Conservation (phyloP, 495 filamentous ascomycete genomes). For the Daldinia childiae region DNA sequence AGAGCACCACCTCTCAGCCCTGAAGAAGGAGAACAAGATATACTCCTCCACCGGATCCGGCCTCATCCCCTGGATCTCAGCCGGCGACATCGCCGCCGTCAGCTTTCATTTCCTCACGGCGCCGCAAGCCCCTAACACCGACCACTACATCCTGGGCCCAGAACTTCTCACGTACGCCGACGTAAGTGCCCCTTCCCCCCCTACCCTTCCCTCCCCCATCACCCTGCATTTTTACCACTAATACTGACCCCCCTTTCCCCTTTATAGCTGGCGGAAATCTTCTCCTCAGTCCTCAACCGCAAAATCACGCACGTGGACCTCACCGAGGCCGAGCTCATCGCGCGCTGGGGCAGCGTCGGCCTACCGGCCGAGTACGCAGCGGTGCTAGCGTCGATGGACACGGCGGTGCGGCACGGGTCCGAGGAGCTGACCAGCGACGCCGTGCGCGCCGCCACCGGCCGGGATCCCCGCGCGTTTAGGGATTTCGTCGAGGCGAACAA, state of each 20-base stretch:
- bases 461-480: slow-evolving; percentile 46
- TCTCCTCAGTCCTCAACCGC: slow-evolving; percentile 51
- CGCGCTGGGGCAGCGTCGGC: slow-evolving; percentile 39
- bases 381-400: slow-evolving; percentile 51
- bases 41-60: slow-evolving; percentile 57
- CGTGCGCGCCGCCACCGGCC: slow-evolving; percentile 50
- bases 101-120: slow-evolving; percentile 55
- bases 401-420: slow-evolving; percentile 46
- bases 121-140: slow-evolving; percentile 53
- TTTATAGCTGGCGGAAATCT: slow-evolving; percentile 53
- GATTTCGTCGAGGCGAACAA: slow-evolving; percentile 50
- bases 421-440: slow-evolving; percentile 55
- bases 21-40: slow-evolving; percentile 55
- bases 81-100: slow-evolving; percentile 59
- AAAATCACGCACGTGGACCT: slow-evolving; percentile 58
- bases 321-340: slow-evolving; percentile 43
- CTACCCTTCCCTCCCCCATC: not conserved
- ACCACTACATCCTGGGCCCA: slow-evolving; percentile 56
- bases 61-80: slow-evolving; percentile 58
- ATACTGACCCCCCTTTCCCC: not conserved
- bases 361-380: slow-evolving; percentile 49
- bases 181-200: slow-evolving; percentile 41
- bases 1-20: slow-evolving; percentile 44
- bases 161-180: slow-evolving; percentile 58
- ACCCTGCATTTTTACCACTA: not conserved